Evolutionary conservation across 164 flowering plant species (phyloP).

Genomic region (Liriodendron chinense): DNA sequence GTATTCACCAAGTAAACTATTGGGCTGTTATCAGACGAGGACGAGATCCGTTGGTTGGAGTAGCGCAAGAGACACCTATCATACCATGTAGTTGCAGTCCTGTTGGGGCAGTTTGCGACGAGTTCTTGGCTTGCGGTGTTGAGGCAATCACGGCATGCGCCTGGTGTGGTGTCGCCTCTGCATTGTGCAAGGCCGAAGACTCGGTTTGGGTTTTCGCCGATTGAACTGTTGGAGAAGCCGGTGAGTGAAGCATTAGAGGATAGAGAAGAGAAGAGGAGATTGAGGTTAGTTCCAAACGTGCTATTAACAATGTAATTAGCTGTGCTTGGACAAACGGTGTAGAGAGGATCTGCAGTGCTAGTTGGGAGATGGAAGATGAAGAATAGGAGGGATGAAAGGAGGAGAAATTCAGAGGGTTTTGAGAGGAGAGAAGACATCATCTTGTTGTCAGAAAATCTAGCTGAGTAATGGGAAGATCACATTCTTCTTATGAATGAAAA

Average conservation of each 20-base stretch:
- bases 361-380: too few relatives aligned
- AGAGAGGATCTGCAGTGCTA: too few relatives aligned
- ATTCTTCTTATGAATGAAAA: too few relatives aligned
- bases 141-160: not conserved
- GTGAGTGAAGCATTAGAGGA: not conserved
- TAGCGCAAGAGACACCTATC: not conserved
- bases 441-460: too few relatives aligned
- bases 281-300: not conserved
- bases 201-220: not conserved
- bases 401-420: too few relatives aligned
- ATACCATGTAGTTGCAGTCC: not conserved
- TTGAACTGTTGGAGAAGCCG: not conserved
- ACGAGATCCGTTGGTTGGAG: not conserved
- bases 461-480: too few relatives aligned
- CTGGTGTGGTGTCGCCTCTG: not conserved
- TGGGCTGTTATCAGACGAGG: not conserved
- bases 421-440: too few relatives aligned
- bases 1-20: not conserved
- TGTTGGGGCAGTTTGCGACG: not conserved
- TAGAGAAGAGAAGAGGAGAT: not conserved
- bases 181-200: not conserved
- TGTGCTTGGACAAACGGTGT: not conserved
- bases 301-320: not conserved
- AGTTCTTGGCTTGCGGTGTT: not conserved
- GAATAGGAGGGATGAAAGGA: too few relatives aligned